Base-by-base conservation (phyloP, 495 filamentous ascomycete genomes). In the Penicillium chermesinum region DNA sequence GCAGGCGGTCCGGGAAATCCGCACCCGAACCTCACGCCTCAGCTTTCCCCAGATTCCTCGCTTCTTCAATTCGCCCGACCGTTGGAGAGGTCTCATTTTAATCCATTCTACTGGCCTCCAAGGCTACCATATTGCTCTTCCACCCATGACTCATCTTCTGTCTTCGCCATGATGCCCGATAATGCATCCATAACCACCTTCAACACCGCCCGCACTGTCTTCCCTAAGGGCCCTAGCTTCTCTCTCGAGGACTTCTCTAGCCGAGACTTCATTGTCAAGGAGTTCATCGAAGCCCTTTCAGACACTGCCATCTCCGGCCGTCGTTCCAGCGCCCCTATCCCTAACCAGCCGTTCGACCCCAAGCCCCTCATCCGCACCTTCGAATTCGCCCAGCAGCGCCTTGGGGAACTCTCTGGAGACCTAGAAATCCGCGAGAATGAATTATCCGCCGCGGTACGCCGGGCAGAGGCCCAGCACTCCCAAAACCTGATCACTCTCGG, bases 351-450 rank as follows among this genome's bases (percentile, higher is more conserved):
- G 39, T 99, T 99, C 62, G 94, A 99, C 62, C 94, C 94, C 1
- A 97, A 99, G 67, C 94, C 94, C 4, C 77, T 96, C 57, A 97
- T 99, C 52, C 83, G 94, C 34, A 89, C 88, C 13, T 97, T 99
- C 58, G 93, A 99, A 67, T 80, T 87, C 77, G 82, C 93, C 22
- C 75, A 96, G 21, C 77, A 79, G 30, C 87, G 87, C 21, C 78
- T 99, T 33, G 80, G 79, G 25, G 79, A 83, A 20, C 79, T 99
- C 6, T 89, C 89, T 0, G 88, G 93, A 42, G 88, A 95, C 46
- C 69, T 97, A 13, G 88, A 91, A 51, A 79, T 79, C 41, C 82
- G 78, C 37, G 94, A 99, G 57, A 94, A 91, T 50, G 94, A 99
- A 49, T 75, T 96, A 10, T 82, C 87, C 8, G 89, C 86, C 3